Percentiles rank a stretch among this genome's conserved stretches.
phyloP scores from a whole-genome alignment of 371 early-diverging fungal species.

The Blastocladiella emersonii region DNA sequence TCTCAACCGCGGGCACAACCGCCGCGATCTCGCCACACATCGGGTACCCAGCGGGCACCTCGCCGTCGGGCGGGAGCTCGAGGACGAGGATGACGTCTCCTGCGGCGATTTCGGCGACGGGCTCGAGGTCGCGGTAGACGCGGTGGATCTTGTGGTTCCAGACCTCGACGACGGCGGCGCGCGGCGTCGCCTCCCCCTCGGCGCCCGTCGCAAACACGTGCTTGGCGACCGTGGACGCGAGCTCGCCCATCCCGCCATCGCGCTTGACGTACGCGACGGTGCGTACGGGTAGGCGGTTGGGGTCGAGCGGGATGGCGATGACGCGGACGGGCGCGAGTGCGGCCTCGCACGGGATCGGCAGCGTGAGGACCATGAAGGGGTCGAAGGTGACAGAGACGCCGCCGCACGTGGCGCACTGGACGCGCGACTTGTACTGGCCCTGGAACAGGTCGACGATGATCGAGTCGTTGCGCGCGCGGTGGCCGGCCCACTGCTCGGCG shows the following conservation, averaged over 20 bases:
- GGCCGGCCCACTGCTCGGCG: conserved; percentile 37
- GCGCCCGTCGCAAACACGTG: background rate
- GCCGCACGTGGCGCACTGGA: conserved; percentile 51
- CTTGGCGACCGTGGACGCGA: background rate
- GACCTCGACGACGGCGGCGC: conserved; percentile 44
- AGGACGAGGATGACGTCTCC: conserved; percentile 53
- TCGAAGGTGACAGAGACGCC: conserved; percentile 51
- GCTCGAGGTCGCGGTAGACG: conserved; percentile 42
- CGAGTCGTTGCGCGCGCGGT: conserved; percentile 49
- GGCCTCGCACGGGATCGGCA: conserved; percentile 44
- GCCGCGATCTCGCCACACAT: background rate
- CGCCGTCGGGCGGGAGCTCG: conserved; percentile 34
- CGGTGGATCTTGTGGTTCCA: conserved; percentile 44
- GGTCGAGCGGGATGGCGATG: conserved; percentile 22
- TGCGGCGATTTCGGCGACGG: conserved; percentile 36
- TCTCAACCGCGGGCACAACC: background rate
- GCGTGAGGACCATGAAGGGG: conserved; percentile 51
- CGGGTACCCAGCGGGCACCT: background rate
- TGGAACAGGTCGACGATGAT: conserved; percentile 68
- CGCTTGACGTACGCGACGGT: background rate
- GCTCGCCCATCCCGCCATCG: background rate
- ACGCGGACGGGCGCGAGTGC: conserved; percentile 24
- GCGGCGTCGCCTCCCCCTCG: background rate
- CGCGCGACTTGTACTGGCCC: conserved; percentile 60
- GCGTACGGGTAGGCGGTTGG: background rate